Conservation (phyloP, 2,329 filamentous ascomycete species). For the Mycocentrospora acerina region DNA sequence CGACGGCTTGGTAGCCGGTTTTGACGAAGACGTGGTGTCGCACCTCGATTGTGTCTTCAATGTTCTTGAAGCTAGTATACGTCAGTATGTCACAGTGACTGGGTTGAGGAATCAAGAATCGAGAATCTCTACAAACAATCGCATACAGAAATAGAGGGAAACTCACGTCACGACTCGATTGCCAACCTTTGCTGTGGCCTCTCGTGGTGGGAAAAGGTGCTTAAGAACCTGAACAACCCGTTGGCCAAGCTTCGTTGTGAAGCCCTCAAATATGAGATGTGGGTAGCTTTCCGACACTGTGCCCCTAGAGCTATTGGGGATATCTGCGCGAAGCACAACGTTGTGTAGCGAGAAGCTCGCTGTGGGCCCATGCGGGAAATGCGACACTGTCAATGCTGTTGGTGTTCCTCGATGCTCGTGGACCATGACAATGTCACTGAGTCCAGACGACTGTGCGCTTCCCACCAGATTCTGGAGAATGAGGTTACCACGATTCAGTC, state of each 20-base stretch:
- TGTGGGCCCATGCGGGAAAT: constrained; percentile 86
- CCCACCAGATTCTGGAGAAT: constrained; percentile 82
- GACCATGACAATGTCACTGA: constrained; percentile 72
- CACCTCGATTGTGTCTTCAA: constrained; percentile 85
- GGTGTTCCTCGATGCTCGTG: constrained; percentile 93
- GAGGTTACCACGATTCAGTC: constrained; percentile 88
- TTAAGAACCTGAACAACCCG: constrained; percentile 88
- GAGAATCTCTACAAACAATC: too few species aligned
- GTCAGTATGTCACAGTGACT: too few species aligned
- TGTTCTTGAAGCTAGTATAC: constrained; percentile 64
- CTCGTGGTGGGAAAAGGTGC: constrained; percentile 89
- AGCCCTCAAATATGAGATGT: constrained; percentile 93
- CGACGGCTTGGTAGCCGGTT: constrained; percentile 83
- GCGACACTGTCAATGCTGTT: constrained; percentile 82
- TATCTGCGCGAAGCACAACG: constrained; percentile 88
- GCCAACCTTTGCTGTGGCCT: constrained; percentile 75
- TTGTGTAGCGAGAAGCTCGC: constrained; percentile 89
- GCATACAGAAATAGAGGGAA: constrained; percentile 53
- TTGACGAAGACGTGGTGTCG: constrained; percentile 92
- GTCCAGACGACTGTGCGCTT: constrained; percentile 75
- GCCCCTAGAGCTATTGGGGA: constrained; percentile 81
- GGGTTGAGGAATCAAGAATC: too few species aligned
- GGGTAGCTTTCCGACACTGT: constrained; percentile 92
- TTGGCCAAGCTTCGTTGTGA: constrained; percentile 76
- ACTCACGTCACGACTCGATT: constrained; percentile 75